Percentiles rank a stretch among this genome's conserved stretches.
Conservation (phyloP, 148 eudicot genomes). For the Chenopodium suecicum region DNA sequence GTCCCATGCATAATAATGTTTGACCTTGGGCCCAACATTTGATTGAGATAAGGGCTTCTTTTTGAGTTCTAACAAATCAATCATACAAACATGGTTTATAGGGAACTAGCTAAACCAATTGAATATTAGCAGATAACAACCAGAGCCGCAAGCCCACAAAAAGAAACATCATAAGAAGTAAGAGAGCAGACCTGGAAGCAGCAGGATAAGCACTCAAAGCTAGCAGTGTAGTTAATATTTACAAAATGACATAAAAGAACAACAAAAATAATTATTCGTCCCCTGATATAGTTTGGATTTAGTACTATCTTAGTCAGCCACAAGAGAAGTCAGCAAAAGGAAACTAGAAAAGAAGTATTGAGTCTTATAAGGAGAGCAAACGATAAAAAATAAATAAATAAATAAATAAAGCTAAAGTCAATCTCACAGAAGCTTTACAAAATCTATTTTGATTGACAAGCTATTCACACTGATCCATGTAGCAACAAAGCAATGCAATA, state of each 20-base stretch:
- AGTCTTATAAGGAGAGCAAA: too few relatives aligned
- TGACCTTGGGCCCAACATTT: not conserved
- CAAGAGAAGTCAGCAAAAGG: not conserved
- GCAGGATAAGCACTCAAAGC: not conserved
- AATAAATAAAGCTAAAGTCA: not conserved
- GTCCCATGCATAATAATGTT: not conserved
- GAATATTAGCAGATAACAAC: not conserved
- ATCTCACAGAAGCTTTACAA: not conserved
- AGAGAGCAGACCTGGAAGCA: not conserved
- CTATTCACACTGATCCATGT: not conserved
- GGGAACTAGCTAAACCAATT: not conserved
- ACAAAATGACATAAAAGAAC: not conserved
- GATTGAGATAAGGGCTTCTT: not conserved
- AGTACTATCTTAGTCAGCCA: not conserved
- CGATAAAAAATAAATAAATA: too few relatives aligned
- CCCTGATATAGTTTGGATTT: not conserved
- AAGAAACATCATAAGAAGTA: not conserved
- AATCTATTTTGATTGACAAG: not conserved
- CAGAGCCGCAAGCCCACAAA: not conserved
- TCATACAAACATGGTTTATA: not conserved
- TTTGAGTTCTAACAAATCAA: not conserved
- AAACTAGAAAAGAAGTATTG: too few relatives aligned
- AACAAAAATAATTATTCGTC: not conserved
- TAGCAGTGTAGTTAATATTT: not conserved
- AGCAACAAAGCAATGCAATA: conserved; percentile 1